Conservation (phyloP, 163 green algal species). For the Trebouxia gelatinosa region DNA sequence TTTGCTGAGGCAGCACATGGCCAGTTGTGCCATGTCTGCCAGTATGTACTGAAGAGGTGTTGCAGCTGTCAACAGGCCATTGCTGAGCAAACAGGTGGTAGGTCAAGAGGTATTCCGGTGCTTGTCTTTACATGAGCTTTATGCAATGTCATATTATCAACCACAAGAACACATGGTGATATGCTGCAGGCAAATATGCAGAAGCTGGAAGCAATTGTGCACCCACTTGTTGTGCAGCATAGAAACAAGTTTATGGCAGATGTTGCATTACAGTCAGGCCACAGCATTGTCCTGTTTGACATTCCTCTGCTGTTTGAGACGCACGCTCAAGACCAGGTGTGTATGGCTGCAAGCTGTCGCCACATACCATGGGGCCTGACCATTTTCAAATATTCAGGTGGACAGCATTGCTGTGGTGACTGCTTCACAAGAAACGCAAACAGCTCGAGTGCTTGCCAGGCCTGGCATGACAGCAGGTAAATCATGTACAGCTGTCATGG, state of each 20-base stretch:
- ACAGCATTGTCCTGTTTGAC: slow-evolving; percentile 64
- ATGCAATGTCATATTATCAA: slow-evolving; percentile 5
- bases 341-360: not conserved
- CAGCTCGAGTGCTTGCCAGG: slow-evolving; percentile 66
- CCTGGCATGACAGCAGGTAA: slow-evolving; percentile 66
- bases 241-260: slow-evolving; percentile 43
- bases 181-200: too few relatives aligned
- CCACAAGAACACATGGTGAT: too few relatives aligned
- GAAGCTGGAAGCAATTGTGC: slow-evolving; percentile 71
- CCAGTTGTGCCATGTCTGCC: not conserved
- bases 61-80: slow-evolving; percentile 55
- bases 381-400: slow-evolving; percentile 32
- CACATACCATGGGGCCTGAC: too few relatives aligned
- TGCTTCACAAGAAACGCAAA: slow-evolving; percentile 60
- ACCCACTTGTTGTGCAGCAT: slow-evolving; percentile 70
- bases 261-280: slow-evolving; percentile 10
- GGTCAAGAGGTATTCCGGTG: slow-evolving; percentile 46
- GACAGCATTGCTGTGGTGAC: slow-evolving; percentile 78
- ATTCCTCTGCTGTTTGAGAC: slow-evolving; percentile 87
- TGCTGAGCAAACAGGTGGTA: slow-evolving; percentile 60
- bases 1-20: not conserved
- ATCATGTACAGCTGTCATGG: too few relatives aligned
- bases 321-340: slow-evolving; percentile 41
- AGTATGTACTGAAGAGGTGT: not conserved
- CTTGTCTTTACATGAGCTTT: not conserved